Evolutionary conservation across 306 rosid genomes (phyloP).

Genomic region (Erythrophleum fordii): DNA sequence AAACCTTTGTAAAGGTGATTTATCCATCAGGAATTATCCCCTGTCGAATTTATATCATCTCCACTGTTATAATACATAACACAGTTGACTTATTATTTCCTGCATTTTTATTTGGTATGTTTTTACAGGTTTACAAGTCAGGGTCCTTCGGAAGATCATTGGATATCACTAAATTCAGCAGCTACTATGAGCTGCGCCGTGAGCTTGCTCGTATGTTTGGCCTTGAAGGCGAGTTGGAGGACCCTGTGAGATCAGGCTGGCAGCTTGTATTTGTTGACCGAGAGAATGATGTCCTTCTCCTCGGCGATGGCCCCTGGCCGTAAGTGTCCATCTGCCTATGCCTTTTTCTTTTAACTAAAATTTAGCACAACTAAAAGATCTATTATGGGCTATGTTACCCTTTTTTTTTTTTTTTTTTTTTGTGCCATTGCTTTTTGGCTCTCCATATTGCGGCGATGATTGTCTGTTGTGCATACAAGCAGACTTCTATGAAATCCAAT

Average conservation of each 20-base stretch:
- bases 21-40: constrained; percentile 10
- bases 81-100: background rate
- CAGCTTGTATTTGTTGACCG: constrained; percentile 99
- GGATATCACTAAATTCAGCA: constrained; percentile 82
- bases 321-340: constrained; percentile 37
- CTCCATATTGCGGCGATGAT: background rate
- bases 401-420: background rate
- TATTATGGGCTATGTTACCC: background rate
- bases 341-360: constrained; percentile 4
- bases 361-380: background rate
- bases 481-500: background rate
- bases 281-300: constrained; percentile 97
- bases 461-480: background rate
- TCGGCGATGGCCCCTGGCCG: constrained; percentile 83
- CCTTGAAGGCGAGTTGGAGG: constrained; percentile 95
- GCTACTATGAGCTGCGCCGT: constrained; percentile 86
- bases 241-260: constrained; percentile 99
- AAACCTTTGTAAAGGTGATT: constrained; percentile 92
- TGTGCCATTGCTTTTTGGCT: background rate
- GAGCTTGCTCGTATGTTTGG: constrained; percentile 95
- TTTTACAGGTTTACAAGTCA: constrained; percentile 54
- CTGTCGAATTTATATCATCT: background rate
- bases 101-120: constrained; percentile 23
- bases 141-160: constrained; percentile 59
- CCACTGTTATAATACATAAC: background rate